A percentile compares a stretch with the other conserved stretches of the same genome.
Conservation (phyloP, 108 stramenopile genomes). For the Schizochytrium sp. region DNA sequence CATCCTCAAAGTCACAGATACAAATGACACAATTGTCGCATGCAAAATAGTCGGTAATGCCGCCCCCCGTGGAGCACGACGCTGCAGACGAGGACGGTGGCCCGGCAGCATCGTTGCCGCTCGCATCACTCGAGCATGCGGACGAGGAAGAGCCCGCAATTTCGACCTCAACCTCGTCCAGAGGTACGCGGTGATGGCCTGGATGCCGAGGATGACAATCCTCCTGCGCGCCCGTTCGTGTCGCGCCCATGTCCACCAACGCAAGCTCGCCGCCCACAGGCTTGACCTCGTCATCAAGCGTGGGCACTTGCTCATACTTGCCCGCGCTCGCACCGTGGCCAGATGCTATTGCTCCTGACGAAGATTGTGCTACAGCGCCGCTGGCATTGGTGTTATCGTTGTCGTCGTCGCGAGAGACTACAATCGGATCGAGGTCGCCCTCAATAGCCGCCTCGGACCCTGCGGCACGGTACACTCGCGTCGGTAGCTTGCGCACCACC, state of each 20-base stretch:
- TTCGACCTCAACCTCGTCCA: slow-evolving; percentile 2
- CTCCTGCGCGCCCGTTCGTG: neutral
- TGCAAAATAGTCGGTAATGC: neutral
- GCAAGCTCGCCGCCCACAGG: neutral
- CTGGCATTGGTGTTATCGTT: too few relatives aligned
- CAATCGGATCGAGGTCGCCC: neutral
- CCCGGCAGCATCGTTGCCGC: too few relatives aligned
- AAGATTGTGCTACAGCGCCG: too few relatives aligned
- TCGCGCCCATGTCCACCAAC: neutral
- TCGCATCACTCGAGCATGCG: too few relatives aligned
- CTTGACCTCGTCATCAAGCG: neutral
- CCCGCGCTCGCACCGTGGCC: neutral
- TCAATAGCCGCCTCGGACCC: neutral
- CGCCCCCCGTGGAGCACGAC: neutral
- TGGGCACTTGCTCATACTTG: neutral
- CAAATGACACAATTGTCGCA: slow-evolving; percentile 18
- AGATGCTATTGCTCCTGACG: too few relatives aligned
- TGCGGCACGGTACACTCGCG: neutral
- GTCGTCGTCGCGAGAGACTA: neutral
- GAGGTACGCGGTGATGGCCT: neutral
- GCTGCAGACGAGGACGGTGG: neutral
- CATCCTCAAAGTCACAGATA: slow-evolving; percentile 21
- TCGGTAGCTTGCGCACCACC: slow-evolving; percentile 15
- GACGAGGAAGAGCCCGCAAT: too few relatives aligned
- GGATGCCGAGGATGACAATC: neutral